Percentiles rank a stretch among this genome's conserved stretches.
Evolutionary conservation across 176 grass and related monocot genomes (phyloP).

Genomic region (Tillandsia fasciculata): DNA sequence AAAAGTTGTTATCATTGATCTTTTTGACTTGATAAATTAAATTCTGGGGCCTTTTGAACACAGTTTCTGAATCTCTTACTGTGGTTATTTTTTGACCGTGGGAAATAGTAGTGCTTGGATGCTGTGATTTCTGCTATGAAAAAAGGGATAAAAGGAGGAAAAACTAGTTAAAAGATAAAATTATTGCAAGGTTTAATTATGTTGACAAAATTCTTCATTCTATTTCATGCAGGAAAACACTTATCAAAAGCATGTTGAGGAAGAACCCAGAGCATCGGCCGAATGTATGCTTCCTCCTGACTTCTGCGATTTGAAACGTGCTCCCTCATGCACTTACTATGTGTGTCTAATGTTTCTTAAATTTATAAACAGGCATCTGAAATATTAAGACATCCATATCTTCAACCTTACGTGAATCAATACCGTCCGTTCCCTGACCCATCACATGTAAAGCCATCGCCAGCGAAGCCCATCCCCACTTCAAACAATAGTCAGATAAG

Average conservation of each 20-base stretch:
- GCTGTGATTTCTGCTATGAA: too few relatives aligned
- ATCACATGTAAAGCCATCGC: conserved; percentile 27
- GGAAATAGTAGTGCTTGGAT: too few relatives aligned
- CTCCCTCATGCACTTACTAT: neutral
- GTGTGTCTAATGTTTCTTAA: neutral
- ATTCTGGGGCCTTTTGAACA: too few relatives aligned
- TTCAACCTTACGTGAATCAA: conserved; percentile 67
- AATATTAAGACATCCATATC: conserved; percentile 66
- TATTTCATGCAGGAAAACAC: conserved; percentile 63
- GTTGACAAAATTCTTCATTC: neutral
- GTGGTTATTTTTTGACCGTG: too few relatives aligned
- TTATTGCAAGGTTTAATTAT: too few relatives aligned
- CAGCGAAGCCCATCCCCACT: conserved; percentile 37
- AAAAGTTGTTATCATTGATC: too few relatives aligned
- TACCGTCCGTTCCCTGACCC: conserved; percentile 37
- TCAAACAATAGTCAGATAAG: conserved; percentile 46
- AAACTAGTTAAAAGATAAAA: neutral
- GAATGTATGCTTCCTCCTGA: conserved; percentile 52
- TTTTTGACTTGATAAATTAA: too few relatives aligned
- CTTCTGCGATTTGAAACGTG: neutral
- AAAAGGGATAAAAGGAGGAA: too few relatives aligned
- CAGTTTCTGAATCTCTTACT: too few relatives aligned
- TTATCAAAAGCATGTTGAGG: conserved; percentile 96
- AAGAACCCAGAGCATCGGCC: conserved; percentile 96
- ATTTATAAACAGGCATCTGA: conserved; percentile 71